A percentile compares a stretch with the other conserved stretches of the same genome.
phyloP scores from a whole-genome alignment of 2,329 filamentous ascomycete species.

The Neonectria punicea region DNA sequence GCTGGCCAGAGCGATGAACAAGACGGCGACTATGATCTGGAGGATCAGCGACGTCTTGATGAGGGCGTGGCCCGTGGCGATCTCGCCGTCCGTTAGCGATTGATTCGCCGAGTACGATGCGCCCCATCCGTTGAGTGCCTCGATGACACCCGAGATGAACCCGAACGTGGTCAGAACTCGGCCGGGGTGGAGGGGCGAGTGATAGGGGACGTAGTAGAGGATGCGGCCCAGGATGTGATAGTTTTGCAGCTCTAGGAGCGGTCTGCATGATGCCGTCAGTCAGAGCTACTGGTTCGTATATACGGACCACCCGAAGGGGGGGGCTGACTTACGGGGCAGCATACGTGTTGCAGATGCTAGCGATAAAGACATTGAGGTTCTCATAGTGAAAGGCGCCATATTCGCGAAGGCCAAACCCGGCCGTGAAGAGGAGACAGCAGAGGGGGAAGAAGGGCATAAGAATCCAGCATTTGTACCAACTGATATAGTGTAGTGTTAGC shows the following conservation, averaged over 20 bases:
- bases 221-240: slow-evolving; percentile 70
- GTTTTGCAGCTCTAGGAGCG: slow-evolving; percentile 68
- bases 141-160: slow-evolving; percentile 58
- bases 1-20: slow-evolving; percentile 60
- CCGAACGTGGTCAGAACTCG: slow-evolving; percentile 59
- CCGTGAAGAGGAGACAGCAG: slow-evolving; percentile 63
- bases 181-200: slow-evolving; percentile 61
- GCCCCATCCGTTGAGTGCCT: slow-evolving; percentile 59
- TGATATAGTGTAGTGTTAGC: slow-evolving; percentile 36
- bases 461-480: slow-evolving; percentile 66
- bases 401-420: slow-evolving; percentile 61
- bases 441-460: slow-evolving; percentile 65
- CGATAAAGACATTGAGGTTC: slow-evolving; percentile 47
- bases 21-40: slow-evolving; percentile 63
- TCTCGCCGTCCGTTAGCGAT: slow-evolving; percentile 49
- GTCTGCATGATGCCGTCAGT: slow-evolving; percentile 47
- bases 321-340: slow-evolving; percentile 45
- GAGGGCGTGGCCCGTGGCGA: slow-evolving; percentile 56
- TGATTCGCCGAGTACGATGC: slow-evolving; percentile 60
- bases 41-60: slow-evolving; percentile 63
- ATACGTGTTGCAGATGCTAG: slow-evolving; percentile 49
- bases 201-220: slow-evolving; percentile 67
- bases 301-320: background rate
- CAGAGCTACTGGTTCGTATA: background rate
- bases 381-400: slow-evolving; percentile 48